Conservation (phyloP, 208 protist genomes). For the Acanthamoeba lenticulata region DNA sequence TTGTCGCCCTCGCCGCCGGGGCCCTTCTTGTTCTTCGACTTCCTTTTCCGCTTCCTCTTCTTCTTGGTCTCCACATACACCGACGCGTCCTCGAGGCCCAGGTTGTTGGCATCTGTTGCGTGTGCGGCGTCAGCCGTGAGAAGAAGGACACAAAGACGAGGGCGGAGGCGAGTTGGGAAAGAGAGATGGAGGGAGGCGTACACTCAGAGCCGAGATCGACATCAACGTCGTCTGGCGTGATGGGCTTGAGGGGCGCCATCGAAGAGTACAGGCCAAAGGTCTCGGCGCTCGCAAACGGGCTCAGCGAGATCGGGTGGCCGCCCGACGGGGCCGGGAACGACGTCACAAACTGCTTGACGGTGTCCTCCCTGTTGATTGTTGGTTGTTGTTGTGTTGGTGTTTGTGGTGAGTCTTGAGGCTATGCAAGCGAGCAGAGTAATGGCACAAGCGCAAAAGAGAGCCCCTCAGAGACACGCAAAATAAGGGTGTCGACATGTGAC, state of each 20-base stretch:
- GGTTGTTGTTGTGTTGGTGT: background rate
- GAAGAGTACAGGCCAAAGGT: conserved; percentile 41
- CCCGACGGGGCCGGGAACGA: conserved; percentile 23
- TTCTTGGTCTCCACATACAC: conserved; percentile 23
- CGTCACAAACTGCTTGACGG: conserved; percentile 13
- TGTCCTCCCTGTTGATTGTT: background rate
- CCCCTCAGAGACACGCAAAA: too few species aligned
- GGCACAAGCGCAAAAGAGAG: too few species aligned
- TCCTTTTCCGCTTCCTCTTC: conserved; percentile 50
- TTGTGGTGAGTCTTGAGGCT: too few species aligned
- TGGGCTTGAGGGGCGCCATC: conserved; percentile 11
- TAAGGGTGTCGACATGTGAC: too few species aligned
- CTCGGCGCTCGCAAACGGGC: conserved; percentile 7
- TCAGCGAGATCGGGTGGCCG: conserved; percentile 7
- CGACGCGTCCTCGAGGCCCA: background rate
- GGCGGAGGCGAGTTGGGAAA: background rate
- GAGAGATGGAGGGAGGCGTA: background rate
- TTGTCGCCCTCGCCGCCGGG: background rate
- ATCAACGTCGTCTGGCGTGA: conserved; percentile 23
- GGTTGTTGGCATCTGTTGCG: conserved; percentile 35
- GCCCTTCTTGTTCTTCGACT: conserved; percentile 1
- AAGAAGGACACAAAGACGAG: background rate
- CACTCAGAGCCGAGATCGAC: conserved; percentile 37
- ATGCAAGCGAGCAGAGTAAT: too few species aligned
- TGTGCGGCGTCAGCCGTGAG: background rate